Conservation (phyloP, 192 early-diverging fungal genomes). For the Lunasporangiospora selenospora region DNA sequence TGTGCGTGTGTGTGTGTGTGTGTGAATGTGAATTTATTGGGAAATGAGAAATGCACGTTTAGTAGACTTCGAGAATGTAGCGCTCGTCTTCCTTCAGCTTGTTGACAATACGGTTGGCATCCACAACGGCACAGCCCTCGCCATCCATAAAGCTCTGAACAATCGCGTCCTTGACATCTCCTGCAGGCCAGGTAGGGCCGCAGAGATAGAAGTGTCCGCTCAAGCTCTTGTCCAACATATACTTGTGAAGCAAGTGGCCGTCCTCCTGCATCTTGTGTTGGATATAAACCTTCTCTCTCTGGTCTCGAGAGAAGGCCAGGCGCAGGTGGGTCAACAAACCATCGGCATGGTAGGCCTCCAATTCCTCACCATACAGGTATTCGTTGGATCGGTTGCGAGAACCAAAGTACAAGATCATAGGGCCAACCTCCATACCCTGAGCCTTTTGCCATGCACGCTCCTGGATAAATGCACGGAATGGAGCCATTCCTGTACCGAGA, state of each 20-base stretch:
- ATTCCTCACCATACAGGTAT: conserved; percentile 96
- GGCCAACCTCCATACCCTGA: conserved; percentile 84
- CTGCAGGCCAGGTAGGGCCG: conserved; percentile 96
- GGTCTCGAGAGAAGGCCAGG: conserved; percentile 95
- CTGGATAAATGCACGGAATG: conserved; percentile 97
- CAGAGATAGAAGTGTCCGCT: conserved; percentile 96
- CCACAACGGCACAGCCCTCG: conserved; percentile 62
- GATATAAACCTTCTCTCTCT: conserved; percentile 94
- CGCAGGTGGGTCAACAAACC: conserved; percentile 89
- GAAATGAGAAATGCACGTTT: conserved; percentile 13
- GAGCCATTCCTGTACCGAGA: conserved; percentile 98
- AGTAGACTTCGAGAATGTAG: conserved; percentile 94
- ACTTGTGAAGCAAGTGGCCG: conserved; percentile 70
- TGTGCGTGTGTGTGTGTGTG: too few species aligned
- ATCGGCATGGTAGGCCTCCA: conserved; percentile 93
- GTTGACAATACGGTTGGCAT: conserved; percentile 80
- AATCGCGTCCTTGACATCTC: conserved; percentile 93
- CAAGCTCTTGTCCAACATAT: conserved; percentile 66
- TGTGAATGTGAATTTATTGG: too few species aligned
- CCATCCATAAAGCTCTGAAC: conserved; percentile 72
- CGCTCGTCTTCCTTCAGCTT: conserved; percentile 92
- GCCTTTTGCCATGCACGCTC: conserved; percentile 85
- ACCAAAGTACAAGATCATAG: conserved; percentile 96
- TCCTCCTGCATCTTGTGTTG: conserved; percentile 96
- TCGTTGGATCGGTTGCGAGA: conserved; percentile 93